Base-by-base conservation (phyloP, 306 rosid genomes). In the Cucumis hystrix region DNA sequence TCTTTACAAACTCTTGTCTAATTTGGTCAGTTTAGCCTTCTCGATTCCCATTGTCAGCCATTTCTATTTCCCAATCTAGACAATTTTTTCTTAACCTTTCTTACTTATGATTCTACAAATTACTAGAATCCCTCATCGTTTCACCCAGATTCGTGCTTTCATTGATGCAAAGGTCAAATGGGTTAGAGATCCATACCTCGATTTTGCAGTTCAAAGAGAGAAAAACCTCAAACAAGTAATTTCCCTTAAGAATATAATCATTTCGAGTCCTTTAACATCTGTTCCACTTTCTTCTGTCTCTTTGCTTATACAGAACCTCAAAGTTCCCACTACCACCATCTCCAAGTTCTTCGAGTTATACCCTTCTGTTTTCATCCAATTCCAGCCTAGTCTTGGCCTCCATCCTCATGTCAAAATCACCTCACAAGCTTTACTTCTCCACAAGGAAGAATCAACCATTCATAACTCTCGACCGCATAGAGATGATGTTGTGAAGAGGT, bases 161-260 rank as follows among this genome's bases (percentile, higher is more conserved):
- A 85, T 91, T 37, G 82, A 89, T 63, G 93, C 88, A n/a, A 91
- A 59, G 82, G 88, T 91, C 63, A 91, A 93, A 82, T 93, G 96
- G 96, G 96, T 88, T 20, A 83, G 90, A 88, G 98, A 93, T 74
- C 89, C 92, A 2, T 82, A 88, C 84, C 90, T 93, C 6, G 97
- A 91, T 78, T 84, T 64, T 40, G 91, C 77, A 11, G 97, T 93
- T 41, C 83, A 85, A 59, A 86, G 88, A 87, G 97, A 89, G 84
- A 91, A 88, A 82, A 75, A 91, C 81, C 97, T 93, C 73, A 84
- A 62, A 78, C 88, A 88, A 77, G 75, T 84, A 41, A 74, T 91
- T 76, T 86, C 86, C 77, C 87, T 91, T 64, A 88, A 88, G 85
- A 83, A 88, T 75, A 89, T 87, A 30, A 86, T 93, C 70, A 56